These are phyloP conservation scores for Edaphochlamys debaryana DNA, from an alignment of 139 green algal species.

Conservation along the genomic window DNA sequence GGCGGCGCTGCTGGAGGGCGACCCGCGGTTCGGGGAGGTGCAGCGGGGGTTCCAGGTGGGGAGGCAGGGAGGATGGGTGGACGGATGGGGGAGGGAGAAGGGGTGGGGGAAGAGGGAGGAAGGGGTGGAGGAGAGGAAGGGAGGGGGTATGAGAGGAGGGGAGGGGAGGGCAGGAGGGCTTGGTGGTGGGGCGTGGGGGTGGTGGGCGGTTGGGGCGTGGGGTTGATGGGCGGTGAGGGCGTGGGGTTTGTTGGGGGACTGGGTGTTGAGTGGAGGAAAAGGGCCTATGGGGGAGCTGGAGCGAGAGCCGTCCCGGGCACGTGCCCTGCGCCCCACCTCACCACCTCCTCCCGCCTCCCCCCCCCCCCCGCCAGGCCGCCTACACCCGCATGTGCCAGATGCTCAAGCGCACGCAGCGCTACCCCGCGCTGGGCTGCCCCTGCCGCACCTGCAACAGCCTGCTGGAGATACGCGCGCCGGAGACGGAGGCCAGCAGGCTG, in stretches of 20 bases:
- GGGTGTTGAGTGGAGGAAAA: too few species aligned
- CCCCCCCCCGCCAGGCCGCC: neutral
- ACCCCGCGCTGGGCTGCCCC: slow-evolving; percentile 54
- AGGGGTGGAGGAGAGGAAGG: neutral
- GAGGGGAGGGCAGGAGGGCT: neutral
- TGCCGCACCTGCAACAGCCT: slow-evolving; percentile 57
- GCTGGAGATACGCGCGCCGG: slow-evolving; percentile 49
- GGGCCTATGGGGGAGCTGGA: too few species aligned
- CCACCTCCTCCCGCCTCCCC: too few species aligned
- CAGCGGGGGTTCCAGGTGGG: slow-evolving; percentile 43
- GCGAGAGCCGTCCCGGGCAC: too few species aligned
- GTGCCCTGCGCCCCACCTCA: too few species aligned
- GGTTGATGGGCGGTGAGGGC: neutral
- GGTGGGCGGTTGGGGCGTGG: too few species aligned
- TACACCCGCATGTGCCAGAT: slow-evolving; percentile 46
- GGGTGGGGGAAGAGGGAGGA: neutral
- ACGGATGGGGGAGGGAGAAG: neutral
- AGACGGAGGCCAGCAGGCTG: slow-evolving; percentile 45
- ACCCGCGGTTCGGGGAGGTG: slow-evolving; percentile 39
- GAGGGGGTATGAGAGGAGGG: too few species aligned
- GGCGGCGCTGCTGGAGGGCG: slow-evolving; percentile 40
- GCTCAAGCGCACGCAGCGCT: slow-evolving; percentile 52
- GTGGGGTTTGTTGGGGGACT: too few species aligned
- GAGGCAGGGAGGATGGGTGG: neutral
- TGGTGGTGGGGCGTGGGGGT: too few species aligned